These are phyloP conservation scores for Pachyrhizus erosus DNA, from an alignment of 306 rosid genomes.

Conservation along the genomic window DNA sequence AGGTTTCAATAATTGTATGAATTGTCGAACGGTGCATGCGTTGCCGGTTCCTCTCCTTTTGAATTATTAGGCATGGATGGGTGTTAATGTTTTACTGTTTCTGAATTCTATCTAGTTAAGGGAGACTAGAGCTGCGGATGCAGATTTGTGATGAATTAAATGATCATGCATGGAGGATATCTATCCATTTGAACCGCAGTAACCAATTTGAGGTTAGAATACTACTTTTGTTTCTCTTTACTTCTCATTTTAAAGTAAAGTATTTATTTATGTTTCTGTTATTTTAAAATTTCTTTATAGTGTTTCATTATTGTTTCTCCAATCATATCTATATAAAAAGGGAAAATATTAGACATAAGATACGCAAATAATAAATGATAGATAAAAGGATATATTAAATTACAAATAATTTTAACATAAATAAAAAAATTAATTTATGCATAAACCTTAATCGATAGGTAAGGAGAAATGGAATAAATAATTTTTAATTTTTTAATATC, in stretches of 20 bases:
- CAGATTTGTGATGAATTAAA: not conserved
- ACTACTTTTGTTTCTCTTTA: not conserved
- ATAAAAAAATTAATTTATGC: too few relatives aligned
- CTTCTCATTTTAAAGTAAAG: not conserved
- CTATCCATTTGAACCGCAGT: not conserved
- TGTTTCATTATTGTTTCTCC: not conserved
- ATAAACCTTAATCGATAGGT: not conserved
- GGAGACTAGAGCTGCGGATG: not conserved
- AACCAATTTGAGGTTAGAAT: not conserved
- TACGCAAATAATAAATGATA: not conserved
- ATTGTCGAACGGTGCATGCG: not conserved
- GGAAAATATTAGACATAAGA: not conserved
- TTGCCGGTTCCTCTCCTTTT: not conserved
- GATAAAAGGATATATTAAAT: not conserved
- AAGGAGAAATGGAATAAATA: not conserved
- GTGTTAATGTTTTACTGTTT: not conserved
- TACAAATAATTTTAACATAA: not conserved
- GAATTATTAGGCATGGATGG: not conserved
- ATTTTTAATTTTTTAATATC: not conserved
- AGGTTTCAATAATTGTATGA: not conserved
- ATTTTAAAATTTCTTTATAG: not conserved
- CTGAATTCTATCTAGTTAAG: not conserved
- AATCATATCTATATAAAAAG: not conserved
- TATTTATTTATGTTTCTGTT: not conserved
- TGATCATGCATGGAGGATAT: not conserved